These are phyloP conservation scores for Diaporthe capsici DNA, from an alignment of 2,329 filamentous ascomycete species.

Conservation along the genomic window DNA sequence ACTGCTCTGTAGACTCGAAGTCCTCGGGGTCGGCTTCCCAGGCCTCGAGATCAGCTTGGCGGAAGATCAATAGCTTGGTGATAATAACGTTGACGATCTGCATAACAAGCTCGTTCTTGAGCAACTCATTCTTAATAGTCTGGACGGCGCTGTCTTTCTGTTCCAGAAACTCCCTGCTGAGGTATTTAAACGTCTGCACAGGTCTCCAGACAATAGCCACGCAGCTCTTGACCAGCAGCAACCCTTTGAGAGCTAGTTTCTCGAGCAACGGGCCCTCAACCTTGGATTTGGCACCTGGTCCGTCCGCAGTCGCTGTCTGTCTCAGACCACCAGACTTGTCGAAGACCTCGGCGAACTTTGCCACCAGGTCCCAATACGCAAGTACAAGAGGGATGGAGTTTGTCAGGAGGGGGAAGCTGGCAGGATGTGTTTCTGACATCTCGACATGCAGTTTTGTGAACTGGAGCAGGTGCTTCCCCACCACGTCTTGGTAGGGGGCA, in stretches of 20 bases:
- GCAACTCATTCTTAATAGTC: constrained; percentile 79
- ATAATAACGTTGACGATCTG: constrained; percentile 89
- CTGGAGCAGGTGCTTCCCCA: constrained; percentile 91
- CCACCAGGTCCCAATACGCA: constrained; percentile 88
- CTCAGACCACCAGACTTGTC: constrained; percentile 71
- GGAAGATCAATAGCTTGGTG: constrained; percentile 89
- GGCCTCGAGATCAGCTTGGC: constrained; percentile 85
- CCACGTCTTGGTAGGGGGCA: constrained; percentile 67
- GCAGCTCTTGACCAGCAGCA: constrained; percentile 86
- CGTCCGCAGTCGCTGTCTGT: constrained; percentile 55
- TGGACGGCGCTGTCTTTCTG: constrained; percentile 80
- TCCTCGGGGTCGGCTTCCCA: constrained; percentile 97
- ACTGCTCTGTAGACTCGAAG: constrained; percentile 93
- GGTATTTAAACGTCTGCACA: constrained; percentile 86
- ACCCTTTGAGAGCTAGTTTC: constrained; percentile 84
- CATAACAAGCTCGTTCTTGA: constrained; percentile 82
- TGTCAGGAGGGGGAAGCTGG: constrained; percentile 86
- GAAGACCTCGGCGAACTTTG: constrained; percentile 82
- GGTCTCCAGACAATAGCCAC: constrained; percentile 88
- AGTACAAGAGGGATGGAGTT: constrained; percentile 82
- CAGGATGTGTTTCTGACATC: constrained; percentile 84
- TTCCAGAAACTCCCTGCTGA: constrained; percentile 79
- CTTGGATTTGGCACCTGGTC: constrained; percentile 61
- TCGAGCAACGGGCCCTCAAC: constrained; percentile 78
- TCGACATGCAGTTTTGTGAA: constrained; percentile 92